These are phyloP conservation scores for Curvularia lunata DNA, from an alignment of 2,329 filamentous ascomycete species.

Conservation along the genomic window DNA sequence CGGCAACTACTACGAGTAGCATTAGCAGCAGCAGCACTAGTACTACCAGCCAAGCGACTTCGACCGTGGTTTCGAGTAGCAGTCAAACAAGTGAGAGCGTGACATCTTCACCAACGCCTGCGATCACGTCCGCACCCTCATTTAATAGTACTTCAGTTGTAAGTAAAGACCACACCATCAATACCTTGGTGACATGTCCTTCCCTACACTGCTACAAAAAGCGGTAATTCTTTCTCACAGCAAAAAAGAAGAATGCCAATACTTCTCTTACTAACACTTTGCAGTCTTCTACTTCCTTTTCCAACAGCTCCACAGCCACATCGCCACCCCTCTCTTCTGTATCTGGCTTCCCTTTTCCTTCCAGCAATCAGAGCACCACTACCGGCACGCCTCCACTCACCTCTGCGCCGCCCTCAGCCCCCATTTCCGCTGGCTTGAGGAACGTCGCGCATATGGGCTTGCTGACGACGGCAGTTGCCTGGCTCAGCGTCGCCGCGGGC, in stretches of 20 bases:
- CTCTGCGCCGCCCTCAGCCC: neutral
- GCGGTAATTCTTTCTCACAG: neutral
- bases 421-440: neutral
- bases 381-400: neutral
- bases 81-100: neutral
- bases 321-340: neutral
- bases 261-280: neutral
- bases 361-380: neutral
- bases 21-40: neutral
- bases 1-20: conserved; percentile 8
- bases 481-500: neutral
- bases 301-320: neutral
- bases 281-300: neutral
- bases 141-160: neutral
- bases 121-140: neutral
- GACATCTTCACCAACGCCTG: neutral
- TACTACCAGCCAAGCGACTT: neutral
- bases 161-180: neutral
- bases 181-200: neutral
- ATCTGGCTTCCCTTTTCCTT: neutral
- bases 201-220: neutral
- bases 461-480: neutral
- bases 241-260: neutral
- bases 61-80: neutral
- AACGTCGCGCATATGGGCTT: neutral